These are phyloP conservation scores for Fonsecaea nubica DNA, from an alignment of 2,329 filamentous ascomycete species.

Conservation along the genomic window DNA sequence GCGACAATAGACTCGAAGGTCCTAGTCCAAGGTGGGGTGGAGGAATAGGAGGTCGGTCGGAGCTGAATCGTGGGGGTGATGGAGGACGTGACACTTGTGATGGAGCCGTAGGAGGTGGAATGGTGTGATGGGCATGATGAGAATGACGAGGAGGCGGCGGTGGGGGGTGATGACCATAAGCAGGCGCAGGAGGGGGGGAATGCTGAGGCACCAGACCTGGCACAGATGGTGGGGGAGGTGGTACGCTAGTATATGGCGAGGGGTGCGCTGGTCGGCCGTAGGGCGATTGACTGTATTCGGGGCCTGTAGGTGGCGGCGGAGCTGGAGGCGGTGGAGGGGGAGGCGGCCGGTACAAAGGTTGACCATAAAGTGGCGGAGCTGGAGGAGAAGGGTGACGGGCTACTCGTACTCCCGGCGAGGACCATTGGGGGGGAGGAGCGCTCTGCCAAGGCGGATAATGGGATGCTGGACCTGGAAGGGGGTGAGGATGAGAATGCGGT, in stretches of 20 bases:
- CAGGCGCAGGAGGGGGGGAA: constrained; percentile 31
- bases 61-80: constrained; percentile 30
- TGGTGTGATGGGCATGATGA: constrained; percentile 23
- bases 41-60: constrained; percentile 27
- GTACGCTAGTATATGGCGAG: constrained; percentile 18
- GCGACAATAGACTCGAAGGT: constrained; percentile 27
- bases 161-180: constrained; percentile 28
- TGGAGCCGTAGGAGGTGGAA: constrained; percentile 14
- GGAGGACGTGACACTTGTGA: constrained; percentile 22
- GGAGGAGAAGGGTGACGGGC: constrained; percentile 50
- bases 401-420: constrained; percentile 55
- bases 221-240: constrained; percentile 30
- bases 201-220: constrained; percentile 31
- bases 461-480: constrained; percentile 22
- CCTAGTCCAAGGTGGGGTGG: constrained; percentile 31
- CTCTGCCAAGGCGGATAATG: constrained; percentile 36
- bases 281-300: constrained; percentile 29
- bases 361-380: constrained; percentile 44
- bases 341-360: constrained; percentile 26
- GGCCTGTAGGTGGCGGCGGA: constrained; percentile 10
- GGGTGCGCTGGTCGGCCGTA: constrained; percentile 30
- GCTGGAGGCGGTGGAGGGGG: constrained; percentile 12
- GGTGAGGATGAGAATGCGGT: constrained; percentile 30
- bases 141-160: constrained; percentile 17
- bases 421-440: constrained; percentile 36